Evolutionary conservation across 208 protist genomes (phyloP).

Genomic region (Leishmania arabica): DNA sequence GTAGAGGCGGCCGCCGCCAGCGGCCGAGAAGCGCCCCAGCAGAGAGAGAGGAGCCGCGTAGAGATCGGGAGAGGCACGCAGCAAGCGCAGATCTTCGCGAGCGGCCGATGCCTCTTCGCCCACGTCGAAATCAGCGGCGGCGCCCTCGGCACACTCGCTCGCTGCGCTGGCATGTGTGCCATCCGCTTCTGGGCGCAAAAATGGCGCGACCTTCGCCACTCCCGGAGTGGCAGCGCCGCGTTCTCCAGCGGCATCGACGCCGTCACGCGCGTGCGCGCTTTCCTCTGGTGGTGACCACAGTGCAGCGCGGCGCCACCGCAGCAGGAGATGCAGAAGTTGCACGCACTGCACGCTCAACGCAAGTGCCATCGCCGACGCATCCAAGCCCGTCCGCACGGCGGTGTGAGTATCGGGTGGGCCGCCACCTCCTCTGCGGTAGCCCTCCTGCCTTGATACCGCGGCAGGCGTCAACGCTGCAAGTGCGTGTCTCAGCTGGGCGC

Average conservation of each 20-base stretch:
- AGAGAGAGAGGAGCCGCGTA: constrained; percentile 16
- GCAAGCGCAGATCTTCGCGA: constrained; percentile 33
- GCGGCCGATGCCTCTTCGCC: constrained; percentile 1
- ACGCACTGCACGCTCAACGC: constrained; percentile 46
- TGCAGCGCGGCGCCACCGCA: constrained; percentile 50
- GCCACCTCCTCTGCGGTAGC: background rate
- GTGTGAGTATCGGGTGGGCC: background rate
- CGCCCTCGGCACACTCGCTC: background rate
- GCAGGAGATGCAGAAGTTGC: constrained; percentile 64
- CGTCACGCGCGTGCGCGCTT: background rate
- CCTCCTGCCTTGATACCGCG: background rate
- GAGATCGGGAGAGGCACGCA: constrained; percentile 29
- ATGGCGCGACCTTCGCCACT: background rate
- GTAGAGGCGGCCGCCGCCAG: constrained; percentile 42
- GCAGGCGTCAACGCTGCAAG: background rate
- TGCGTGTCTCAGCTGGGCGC: constrained; percentile 7
- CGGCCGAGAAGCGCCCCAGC: constrained; percentile 30
- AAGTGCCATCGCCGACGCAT: constrained; percentile 16
- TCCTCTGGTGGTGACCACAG: constrained; percentile 61
- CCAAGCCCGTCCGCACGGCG: background rate
- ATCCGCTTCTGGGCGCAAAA: background rate
- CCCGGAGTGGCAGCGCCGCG: background rate
- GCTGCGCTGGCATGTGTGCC: background rate
- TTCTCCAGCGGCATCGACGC: background rate
- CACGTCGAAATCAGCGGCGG: background rate